A percentile compares a stretch with the other conserved stretches of the same genome.
Evolutionary conservation across 169 alveolate genomes (phyloP).

Genomic region (Eimeria sp.): DNA sequence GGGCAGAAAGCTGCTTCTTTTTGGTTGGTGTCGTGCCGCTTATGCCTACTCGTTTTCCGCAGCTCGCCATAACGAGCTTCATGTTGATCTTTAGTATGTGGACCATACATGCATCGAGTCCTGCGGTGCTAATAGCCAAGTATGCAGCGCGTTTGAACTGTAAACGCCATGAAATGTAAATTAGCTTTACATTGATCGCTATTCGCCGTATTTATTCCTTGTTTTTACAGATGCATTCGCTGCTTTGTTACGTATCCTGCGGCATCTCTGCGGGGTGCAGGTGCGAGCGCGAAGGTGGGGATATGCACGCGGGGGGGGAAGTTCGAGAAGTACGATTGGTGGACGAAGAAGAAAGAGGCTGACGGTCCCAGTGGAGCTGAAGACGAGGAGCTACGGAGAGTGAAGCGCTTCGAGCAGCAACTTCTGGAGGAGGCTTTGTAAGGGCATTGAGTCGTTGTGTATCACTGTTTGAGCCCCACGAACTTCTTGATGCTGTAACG

Average conservation of each 20-base stretch:
- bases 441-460: neutral
- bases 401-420: constrained; percentile 68
- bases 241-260: neutral
- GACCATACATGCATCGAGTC: neutral
- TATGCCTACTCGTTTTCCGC: neutral
- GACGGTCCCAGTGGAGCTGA: constrained; percentile 32
- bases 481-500: neutral
- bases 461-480: neutral
- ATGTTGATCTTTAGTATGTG: neutral
- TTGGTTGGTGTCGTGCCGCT: neutral
- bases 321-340: constrained; percentile 80
- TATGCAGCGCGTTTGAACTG: neutral
- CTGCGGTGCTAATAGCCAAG: neutral
- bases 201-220: neutral
- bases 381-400: constrained; percentile 66
- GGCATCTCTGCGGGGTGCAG: constrained; percentile 34
- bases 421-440: constrained; percentile 80
- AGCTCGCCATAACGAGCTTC: neutral
- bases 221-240: neutral
- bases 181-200: neutral
- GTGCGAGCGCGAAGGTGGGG: constrained; percentile 82
- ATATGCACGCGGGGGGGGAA: constrained; percentile 74
- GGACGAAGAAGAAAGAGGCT: constrained; percentile 77
- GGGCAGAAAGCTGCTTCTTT: neutral
- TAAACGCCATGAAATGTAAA: neutral